Percentiles rank a stretch among this genome's conserved stretches.
phyloP scores from a whole-genome alignment of 2,329 filamentous ascomycete genomes.

The Trematosphaeria pertusa region DNA sequence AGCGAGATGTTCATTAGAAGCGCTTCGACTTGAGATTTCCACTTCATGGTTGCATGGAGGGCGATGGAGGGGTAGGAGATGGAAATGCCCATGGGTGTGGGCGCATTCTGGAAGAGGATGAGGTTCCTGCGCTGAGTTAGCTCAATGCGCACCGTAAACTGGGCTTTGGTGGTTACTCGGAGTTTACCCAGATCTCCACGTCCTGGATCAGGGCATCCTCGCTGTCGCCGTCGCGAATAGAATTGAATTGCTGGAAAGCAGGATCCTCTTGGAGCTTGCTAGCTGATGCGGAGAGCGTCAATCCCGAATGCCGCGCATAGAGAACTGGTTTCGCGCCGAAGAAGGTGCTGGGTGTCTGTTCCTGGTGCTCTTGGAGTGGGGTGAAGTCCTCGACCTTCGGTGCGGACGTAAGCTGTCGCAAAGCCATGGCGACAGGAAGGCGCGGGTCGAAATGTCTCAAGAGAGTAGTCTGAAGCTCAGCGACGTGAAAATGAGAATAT shows the following conservation, averaged over 20 bases:
- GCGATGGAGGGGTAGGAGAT: slow-evolving; percentile 78
- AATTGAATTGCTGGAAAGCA: slow-evolving; percentile 53
- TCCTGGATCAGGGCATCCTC: slow-evolving; percentile 40
- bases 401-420: slow-evolving; percentile 61
- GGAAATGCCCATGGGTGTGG: slow-evolving; percentile 65
- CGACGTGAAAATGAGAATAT: no score
- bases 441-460: no score
- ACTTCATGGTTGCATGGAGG: slow-evolving; percentile 75
- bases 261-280: slow-evolving; percentile 61
- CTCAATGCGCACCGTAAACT: background rate
- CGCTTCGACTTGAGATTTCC: slow-evolving; percentile 44
- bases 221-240: slow-evolving; percentile 27
- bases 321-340: slow-evolving; percentile 74
- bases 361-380: slow-evolving; percentile 71
- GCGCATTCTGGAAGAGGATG: slow-evolving; percentile 65
- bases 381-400: slow-evolving; percentile 68
- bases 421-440: slow-evolving; percentile 36
- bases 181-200: slow-evolving; percentile 58
- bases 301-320: slow-evolving; percentile 65
- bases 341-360: slow-evolving; percentile 75
- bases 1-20: slow-evolving; percentile 48
- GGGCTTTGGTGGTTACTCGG: slow-evolving; percentile 44
- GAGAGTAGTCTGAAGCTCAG: no score
- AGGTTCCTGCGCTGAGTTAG: slow-evolving; percentile 55
- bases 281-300: slow-evolving; percentile 65